A percentile compares a stretch with the other conserved stretches of the same genome.
These are phyloP conservation scores for Malus sieversii DNA, from an alignment of 306 rosid species.

Conservation along the genomic window DNA sequence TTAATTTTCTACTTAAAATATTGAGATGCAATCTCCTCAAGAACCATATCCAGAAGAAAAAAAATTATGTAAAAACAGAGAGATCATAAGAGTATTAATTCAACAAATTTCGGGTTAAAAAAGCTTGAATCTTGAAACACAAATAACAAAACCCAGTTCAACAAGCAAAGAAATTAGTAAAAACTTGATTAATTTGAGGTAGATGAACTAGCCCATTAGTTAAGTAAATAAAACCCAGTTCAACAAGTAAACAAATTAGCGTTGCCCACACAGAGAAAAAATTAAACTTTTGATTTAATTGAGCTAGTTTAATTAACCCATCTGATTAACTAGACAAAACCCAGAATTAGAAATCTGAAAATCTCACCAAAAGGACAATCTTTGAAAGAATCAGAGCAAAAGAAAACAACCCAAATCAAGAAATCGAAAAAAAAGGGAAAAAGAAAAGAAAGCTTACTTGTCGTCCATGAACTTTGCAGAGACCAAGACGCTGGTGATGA, in stretches of 20 bases:
- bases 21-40: not conserved
- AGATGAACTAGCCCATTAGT: not conserved
- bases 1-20: not conserved
- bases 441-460: conserved; percentile 31
- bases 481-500: conserved; percentile 76
- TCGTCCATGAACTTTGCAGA: conserved; percentile 96
- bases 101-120: not conserved
- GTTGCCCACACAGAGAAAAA: not conserved
- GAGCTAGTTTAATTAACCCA: not conserved
- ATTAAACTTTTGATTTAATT: not conserved
- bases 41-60: not conserved
- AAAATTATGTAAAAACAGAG: not conserved
- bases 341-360: not conserved
- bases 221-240: not conserved
- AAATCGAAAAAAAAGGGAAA: not conserved
- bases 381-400: not conserved
- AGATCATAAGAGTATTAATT: not conserved
- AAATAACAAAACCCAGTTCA: not conserved
- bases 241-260: not conserved
- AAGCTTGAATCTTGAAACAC: not conserved
- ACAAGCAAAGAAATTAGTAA: not conserved
- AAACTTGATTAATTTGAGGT: not conserved
- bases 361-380: not conserved
- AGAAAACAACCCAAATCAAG: not conserved
- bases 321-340: not conserved